A percentile compares a stretch with the other conserved stretches of the same genome.
These are phyloP conservation scores for Heterobasidion parviporum DNA, from an alignment of 1,284 basidiomycete genomes.

Conservation along the genomic window DNA sequence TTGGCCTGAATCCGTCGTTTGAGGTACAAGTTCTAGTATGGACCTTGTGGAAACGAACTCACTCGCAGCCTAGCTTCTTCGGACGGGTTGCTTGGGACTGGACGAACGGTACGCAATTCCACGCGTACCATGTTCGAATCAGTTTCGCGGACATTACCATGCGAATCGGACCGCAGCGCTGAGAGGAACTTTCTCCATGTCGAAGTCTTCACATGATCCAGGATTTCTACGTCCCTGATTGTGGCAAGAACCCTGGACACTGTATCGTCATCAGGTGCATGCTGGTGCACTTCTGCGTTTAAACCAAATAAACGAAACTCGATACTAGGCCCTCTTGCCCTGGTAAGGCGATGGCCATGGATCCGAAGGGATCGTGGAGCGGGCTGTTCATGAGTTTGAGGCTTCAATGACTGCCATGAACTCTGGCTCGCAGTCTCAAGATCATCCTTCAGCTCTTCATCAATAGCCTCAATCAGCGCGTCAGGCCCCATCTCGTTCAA, in stretches of 20 bases:
- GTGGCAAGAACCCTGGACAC: conserved; percentile 62
- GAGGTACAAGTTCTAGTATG: background rate
- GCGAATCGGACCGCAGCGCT: conserved; percentile 71
- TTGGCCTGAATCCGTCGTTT: conserved; percentile 52
- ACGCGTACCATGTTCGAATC: conserved; percentile 91
- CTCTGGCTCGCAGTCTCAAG: conserved; percentile 64
- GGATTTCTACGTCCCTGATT: conserved; percentile 73
- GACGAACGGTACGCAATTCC: conserved; percentile 69
- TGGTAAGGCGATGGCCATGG: conserved; percentile 51
- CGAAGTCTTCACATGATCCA: conserved; percentile 97
- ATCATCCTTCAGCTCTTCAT: conserved; percentile 79
- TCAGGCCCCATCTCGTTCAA: conserved; percentile 67
- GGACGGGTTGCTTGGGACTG: conserved; percentile 54
- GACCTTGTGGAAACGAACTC: conserved; percentile 19
- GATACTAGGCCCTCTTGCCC: conserved; percentile 76
- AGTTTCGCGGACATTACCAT: conserved; percentile 81
- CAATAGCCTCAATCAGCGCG: conserved; percentile 82
- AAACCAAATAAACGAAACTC: conserved; percentile 75
- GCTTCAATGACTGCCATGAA: conserved; percentile 77
- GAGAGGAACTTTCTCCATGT: conserved; percentile 98
- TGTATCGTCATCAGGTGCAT: conserved; percentile 44
- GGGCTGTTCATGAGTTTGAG: conserved; percentile 26
- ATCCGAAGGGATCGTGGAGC: conserved; percentile 29
- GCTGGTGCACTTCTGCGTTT: conserved; percentile 61
- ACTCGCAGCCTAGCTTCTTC: conserved; percentile 83